Base-by-base conservation (phyloP, 768 basidiomycete species). In the Suillus paluster region DNA sequence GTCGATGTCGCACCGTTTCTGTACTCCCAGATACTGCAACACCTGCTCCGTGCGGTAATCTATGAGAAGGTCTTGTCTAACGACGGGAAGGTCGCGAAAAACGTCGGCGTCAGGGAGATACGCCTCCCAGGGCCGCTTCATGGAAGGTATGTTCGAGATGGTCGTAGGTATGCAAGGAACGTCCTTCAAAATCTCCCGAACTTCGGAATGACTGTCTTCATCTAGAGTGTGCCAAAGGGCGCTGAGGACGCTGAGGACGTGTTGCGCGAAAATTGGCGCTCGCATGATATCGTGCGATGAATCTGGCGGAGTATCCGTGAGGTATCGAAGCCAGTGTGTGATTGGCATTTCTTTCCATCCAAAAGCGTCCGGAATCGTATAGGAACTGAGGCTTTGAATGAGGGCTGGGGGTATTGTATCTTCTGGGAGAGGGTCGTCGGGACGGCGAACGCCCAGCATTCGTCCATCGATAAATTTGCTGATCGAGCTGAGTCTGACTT, bases 81-180 rank as follows among this genome's bases (percentile, higher is more conserved):
- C 85, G 48, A 92, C 85, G 1, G 94, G 87, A 21, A 95, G 78
- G 72, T 97, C 95, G 23, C 85, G 84, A 73, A 98, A 97, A 19
- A 98, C 79, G 66, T 92, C 85, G 15, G 89, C 95, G 62, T 86
- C 92, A 12, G 88, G 77, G 69, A 97, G 95, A 75, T 96, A 97
- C 4, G 89, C 78, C 48, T 95, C 85, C 4, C 73, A 70, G 0
- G 96, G 92, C 19, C 72, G 70, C 14, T 74, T 76, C 54, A 55
- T 55, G 36, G 2, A 4, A 39, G 15, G 1, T 38, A 1, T 1
- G 17, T 4, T 6, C 14, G 53, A 17, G 36, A 19, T 39, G 8
- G 86, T 85, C 0, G 93, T 94, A 1, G 92, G 92, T 45, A 95
- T 83, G 67, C 89, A 91, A 1, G 85, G 64, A 21, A 85, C 76